phyloP scores from a whole-genome alignment of 2,329 filamentous ascomycete genomes.

The Neonectria ditissima region DNA sequence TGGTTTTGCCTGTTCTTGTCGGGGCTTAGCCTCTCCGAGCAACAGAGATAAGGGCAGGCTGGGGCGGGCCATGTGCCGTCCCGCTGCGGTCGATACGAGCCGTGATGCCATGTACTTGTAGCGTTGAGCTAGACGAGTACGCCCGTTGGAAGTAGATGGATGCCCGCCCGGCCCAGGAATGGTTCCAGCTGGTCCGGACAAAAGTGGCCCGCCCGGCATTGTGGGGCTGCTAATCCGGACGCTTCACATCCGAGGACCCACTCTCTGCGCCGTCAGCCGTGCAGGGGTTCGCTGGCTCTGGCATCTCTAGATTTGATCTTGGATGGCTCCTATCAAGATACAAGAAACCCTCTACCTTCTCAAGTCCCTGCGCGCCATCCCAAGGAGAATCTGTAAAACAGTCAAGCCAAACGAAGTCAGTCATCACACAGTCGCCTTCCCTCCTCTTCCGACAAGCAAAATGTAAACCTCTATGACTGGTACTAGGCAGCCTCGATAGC shows the following conservation, averaged over 20 bases:
- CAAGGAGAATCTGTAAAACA: neutral
- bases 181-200: neutral
- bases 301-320: neutral
- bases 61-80: conserved; percentile 35
- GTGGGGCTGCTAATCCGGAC: neutral
- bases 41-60: conserved; percentile 4
- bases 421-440: neutral
- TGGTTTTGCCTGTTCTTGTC: conserved; percentile 10
- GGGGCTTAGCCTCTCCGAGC: conserved; percentile 12
- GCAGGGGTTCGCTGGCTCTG: neutral
- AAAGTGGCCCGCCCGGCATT: conserved; percentile 2
- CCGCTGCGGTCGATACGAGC: conserved; percentile 36
- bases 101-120: conserved; percentile 31
- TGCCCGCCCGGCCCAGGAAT: conserved; percentile 6
- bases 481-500: neutral
- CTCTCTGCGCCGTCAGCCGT: neutral
- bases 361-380: neutral
- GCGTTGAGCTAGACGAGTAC: conserved; percentile 19
- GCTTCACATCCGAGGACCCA: conserved; percentile 8
- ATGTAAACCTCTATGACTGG: neutral
- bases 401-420: too few species aligned
- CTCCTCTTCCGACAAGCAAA: neutral
- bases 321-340: neutral
- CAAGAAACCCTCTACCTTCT: neutral
- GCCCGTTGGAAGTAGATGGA: neutral